phyloP scores from a whole-genome alignment of 148 eudicot species.

The Rhododendron griersonianum region DNA sequence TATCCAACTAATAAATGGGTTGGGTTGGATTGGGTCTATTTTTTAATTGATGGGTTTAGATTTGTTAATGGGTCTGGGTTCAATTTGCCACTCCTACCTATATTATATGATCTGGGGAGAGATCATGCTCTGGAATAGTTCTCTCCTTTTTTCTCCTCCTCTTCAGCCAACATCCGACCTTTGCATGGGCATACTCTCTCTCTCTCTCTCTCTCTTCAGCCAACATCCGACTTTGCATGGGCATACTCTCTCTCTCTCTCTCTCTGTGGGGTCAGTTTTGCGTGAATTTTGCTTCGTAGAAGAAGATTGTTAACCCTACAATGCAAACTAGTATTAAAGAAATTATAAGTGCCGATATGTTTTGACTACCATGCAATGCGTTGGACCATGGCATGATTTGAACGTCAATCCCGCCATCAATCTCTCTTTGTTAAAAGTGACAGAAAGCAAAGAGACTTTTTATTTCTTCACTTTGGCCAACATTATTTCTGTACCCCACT shows the following conservation, averaged over 20 bases:
- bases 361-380: background rate
- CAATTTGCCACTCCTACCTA: too few species aligned
- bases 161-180: too few species aligned
- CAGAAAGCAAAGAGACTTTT: background rate
- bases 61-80: too few species aligned
- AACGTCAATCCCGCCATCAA: constrained; percentile 55
- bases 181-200: background rate
- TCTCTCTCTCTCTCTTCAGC: background rate
- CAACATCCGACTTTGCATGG: too few species aligned
- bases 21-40: too few species aligned
- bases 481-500: background rate
- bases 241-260: background rate
- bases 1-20: too few species aligned
- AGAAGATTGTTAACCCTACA: background rate
- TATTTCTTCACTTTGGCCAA: constrained; percentile 13
- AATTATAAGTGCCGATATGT: background rate
- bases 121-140: background rate
- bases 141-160: background rate
- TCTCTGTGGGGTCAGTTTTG: background rate
- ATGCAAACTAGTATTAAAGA: background rate
- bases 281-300: background rate
- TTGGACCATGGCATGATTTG: constrained; percentile 3
- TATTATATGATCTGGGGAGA: background rate
- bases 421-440: background rate
- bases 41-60: too few species aligned